Evolutionary conservation across 2,329 filamentous ascomycete genomes (phyloP).

Genomic region (Fusarium fujikuroi): DNA sequence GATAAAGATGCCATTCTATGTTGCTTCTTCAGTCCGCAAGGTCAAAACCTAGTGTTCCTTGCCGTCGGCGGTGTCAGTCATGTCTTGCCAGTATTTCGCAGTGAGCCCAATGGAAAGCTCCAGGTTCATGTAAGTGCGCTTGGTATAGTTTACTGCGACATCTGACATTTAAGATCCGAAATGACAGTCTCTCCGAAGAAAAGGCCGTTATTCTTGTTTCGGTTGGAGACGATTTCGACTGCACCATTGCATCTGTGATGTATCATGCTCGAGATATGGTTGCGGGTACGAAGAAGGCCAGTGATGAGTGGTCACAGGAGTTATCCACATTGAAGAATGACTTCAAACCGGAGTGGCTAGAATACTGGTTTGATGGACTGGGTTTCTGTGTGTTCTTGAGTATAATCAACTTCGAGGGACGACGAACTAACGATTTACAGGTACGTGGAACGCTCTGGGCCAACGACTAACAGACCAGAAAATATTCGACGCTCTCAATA

Average conservation of each 20-base stretch:
- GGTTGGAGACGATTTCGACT: constrained; percentile 77
- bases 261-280: constrained; percentile 79
- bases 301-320: constrained; percentile 58
- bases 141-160: not conserved
- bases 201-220: constrained; percentile 74
- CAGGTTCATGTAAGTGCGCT: constrained; percentile 65
- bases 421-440: constrained; percentile 49
- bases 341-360: constrained; percentile 74
- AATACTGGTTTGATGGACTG: constrained; percentile 91
- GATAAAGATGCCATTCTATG: constrained; percentile 83
- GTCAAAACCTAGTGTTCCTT: constrained; percentile 80
- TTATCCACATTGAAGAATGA: constrained; percentile 58
- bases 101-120: constrained; percentile 72
- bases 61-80: constrained; percentile 80
- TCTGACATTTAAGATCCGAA: constrained; percentile 62
- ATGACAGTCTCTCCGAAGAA: constrained; percentile 69
- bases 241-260: constrained; percentile 81
- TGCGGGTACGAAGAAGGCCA: constrained; percentile 53
- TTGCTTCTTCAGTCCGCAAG: constrained; percentile 78
- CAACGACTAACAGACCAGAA: constrained; percentile 84
- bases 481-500: constrained; percentile 78
- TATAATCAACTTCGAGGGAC: not conserved
- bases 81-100: constrained; percentile 75
- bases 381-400: constrained; percentile 76
- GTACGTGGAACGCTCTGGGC: constrained; percentile 93